Evolutionary conservation across 108 stramenopile species (phyloP).

Genomic region (Fragilaria radians): DNA sequence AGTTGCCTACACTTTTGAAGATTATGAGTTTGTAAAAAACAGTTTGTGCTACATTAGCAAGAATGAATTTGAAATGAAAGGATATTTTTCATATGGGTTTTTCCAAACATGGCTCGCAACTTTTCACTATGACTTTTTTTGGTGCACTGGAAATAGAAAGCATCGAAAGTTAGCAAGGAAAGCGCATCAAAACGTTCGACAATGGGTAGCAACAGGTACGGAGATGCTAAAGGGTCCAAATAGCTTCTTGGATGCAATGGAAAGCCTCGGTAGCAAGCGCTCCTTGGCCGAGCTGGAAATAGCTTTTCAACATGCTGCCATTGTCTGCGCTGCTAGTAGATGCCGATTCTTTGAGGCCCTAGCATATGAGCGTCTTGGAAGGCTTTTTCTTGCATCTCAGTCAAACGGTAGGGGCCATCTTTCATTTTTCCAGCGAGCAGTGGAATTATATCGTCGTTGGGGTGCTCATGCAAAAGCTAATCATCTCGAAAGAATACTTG

Average conservation of each 20-base stretch:
- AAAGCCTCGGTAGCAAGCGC: neutral
- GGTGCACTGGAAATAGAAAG: neutral
- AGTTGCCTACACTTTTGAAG: neutral
- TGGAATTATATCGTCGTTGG: neutral
- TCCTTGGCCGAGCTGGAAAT: neutral
- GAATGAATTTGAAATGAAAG: neutral
- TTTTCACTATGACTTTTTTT: neutral
- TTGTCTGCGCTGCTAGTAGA: neutral
- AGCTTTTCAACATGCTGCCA: neutral
- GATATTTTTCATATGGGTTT: neutral
- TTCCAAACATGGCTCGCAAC: neutral
- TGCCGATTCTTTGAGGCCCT: neutral
- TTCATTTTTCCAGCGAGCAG: neutral
- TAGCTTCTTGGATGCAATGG: conserved; percentile 1
- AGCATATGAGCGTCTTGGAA: neutral
- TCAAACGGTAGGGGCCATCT: neutral
- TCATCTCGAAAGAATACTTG: neutral
- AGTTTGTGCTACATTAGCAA: neutral
- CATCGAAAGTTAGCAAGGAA: neutral
- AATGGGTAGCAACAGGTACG: neutral
- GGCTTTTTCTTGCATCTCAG: neutral
- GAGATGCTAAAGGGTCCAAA: neutral
- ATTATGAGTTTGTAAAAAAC: neutral
- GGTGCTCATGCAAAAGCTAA: neutral
- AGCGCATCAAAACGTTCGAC: neutral